phyloP scores from a whole-genome alignment of 345 rosid species.

The Sapria himalayana region DNA sequence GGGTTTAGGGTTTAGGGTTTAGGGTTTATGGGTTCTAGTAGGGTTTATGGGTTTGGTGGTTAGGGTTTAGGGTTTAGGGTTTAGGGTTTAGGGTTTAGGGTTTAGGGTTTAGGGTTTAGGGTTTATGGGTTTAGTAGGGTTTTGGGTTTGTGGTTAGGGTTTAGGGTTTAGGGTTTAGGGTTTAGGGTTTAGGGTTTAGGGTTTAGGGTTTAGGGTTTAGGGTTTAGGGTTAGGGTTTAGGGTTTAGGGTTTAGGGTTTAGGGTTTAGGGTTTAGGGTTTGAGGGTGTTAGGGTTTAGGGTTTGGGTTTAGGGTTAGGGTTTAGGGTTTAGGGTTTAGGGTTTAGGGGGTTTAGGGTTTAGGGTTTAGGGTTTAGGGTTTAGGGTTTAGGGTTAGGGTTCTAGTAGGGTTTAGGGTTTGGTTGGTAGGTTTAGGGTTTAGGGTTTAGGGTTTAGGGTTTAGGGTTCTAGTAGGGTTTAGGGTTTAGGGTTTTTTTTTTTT shows the following conservation, averaged over 20 bases:
- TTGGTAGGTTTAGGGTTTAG: no score
- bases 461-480: no score
- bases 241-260: slow-evolving; percentile 8
- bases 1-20: slow-evolving; percentile 7
- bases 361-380: no score
- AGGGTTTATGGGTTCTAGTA: slow-evolving; percentile 6
- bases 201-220: slow-evolving; percentile 11
- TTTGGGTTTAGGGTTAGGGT: no score
- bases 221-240: slow-evolving; percentile 9
- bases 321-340: no score
- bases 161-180: slow-evolving; percentile 10
- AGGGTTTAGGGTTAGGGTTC: no score
- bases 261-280: no score
- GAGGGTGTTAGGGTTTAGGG: no score
- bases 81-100: slow-evolving; percentile 7
- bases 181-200: slow-evolving; percentile 14
- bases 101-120: slow-evolving; percentile 7
- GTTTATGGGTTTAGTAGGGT: slow-evolving; percentile 10
- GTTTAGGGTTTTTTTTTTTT: no score
- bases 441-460: no score
- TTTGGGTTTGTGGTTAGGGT: slow-evolving; percentile 11
- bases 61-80: slow-evolving; percentile 10
- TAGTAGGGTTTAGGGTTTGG: no score
- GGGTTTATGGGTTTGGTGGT: slow-evolving; percentile 5
- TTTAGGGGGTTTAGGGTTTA: no score